Conservation (phyloP, 768 basidiomycete species). For the Xerocomus spinulosus region DNA sequence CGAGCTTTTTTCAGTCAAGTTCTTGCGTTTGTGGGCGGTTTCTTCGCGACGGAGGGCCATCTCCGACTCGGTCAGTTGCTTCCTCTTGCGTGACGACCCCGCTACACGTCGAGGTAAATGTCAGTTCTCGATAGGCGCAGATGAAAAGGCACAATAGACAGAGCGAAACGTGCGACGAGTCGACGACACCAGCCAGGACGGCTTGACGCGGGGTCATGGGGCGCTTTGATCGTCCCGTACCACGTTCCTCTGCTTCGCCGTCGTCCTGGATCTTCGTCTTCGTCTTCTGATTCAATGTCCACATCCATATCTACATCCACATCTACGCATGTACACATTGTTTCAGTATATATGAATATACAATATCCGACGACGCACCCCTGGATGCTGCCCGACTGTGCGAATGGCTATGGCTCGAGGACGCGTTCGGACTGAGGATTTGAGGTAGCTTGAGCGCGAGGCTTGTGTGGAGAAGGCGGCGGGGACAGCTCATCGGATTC, state of each 20-base stretch:
- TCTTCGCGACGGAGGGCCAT: conserved; percentile 73
- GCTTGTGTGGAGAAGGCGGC: conserved; percentile 32
- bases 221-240: conserved; percentile 25
- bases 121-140: background rate
- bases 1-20: conserved; percentile 75
- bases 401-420: conserved; percentile 30
- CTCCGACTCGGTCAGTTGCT: conserved; percentile 66
- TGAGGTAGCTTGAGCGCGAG: conserved; percentile 50
- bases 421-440: conserved; percentile 31
- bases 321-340: background rate
- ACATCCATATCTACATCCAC: too few species aligned
- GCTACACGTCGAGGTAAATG: conserved; percentile 1
- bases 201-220: conserved; percentile 63
- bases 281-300: conserved; percentile 40
- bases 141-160: conserved; percentile 31
- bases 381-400: conserved; percentile 23
- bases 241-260: conserved; percentile 42
- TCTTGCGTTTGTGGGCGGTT: conserved; percentile 75
- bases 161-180: conserved; percentile 64
- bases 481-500: conserved; percentile 35
- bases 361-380: conserved; percentile 12
- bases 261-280: conserved; percentile 36
- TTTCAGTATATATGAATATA: too few species aligned
- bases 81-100: conserved; percentile 44
- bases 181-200: conserved; percentile 64